Base-by-base conservation (phyloP, 2,329 filamentous ascomycete genomes). In the Aspergillus fijiensis region DNA sequence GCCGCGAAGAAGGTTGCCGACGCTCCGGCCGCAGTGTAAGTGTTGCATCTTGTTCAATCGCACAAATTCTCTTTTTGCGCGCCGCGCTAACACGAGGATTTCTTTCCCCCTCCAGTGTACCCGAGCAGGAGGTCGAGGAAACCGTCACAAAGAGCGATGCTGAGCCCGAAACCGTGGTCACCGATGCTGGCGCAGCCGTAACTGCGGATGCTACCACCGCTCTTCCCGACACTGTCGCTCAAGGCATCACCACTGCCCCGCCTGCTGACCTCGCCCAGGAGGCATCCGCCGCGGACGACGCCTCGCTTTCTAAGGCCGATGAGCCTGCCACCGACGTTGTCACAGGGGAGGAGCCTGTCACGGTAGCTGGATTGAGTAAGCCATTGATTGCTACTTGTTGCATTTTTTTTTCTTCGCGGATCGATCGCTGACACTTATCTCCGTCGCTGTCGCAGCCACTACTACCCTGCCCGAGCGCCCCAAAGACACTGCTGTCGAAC, bases 11-110 rank as follows among this genome's bases (percentile, higher is more conserved):
- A 70, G 62, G 63, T 62, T 54, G 59, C 56, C 48, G 71, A 72
- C 48, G 62, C 70, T 21, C 74, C 73, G 60, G 65, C 67, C 51
- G 59, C 72, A 47, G 63, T 72, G 76, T 77, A 67, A 72, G 72
- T 72, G 54, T 9, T 55, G 51, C 49, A 48, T 39, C 27, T 49
- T 48, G 33, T 16, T 19, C 23, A 47, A 23, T 54, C 29, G 42
- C 50, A 58, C 35, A 50, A 25, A 39, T 31, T 29, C 4, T 16
- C 5, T 19, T 21, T 21, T 57, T 49, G 29, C 33, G 35, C 33
- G 51, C 45, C 35, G 47, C 47, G 48, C 56, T 59, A 29, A 59
- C 29, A n/a, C 7, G 21, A 19, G 2, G 27, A 39, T 45, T n/a
- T 54, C 16, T 45, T 25, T 10, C 27, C 50, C 14, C 9, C 21